Evolutionary conservation across 805 yeast species (phyloP).

Genomic region (Teunomyces cretensis): DNA sequence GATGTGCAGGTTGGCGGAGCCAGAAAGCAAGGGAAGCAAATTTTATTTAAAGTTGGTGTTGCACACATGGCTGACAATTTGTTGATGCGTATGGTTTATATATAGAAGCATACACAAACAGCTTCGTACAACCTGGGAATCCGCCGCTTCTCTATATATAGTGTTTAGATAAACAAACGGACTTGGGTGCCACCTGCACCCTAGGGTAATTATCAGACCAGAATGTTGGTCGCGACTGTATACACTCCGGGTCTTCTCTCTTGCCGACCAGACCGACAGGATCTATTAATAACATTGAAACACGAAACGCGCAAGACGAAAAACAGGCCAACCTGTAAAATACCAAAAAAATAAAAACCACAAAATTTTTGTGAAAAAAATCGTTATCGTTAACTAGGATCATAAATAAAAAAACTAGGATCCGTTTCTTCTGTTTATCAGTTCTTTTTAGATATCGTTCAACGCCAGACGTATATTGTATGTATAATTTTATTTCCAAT

Average conservation of each 20-base stretch:
- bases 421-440: not conserved
- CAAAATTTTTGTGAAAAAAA: not conserved
- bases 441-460: conserved; percentile 2
- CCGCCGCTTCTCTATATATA: too few relatives aligned
- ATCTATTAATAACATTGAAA: conserved; percentile 4
- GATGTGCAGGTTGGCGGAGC: not conserved
- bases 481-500: not conserved
- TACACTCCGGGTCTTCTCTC: not conserved
- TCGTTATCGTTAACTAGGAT: not conserved
- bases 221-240: too few relatives aligned
- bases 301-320: conserved; percentile 3
- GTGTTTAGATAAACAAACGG: too few relatives aligned
- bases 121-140: too few relatives aligned
- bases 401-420: not conserved
- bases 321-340: conserved; percentile 1
- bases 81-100: too few relatives aligned
- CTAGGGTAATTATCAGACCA: too few relatives aligned
- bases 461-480: conserved; percentile 3
- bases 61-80: too few relatives aligned
- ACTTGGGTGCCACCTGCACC: too few relatives aligned
- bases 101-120: too few relatives aligned
- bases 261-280: conserved; percentile 3
- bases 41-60: not conserved
- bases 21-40: not conserved
- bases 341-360: not conserved